These are phyloP conservation scores for Malassezia brasiliensis DNA, from an alignment of 1,284 basidiomycete species.

Conservation along the genomic window DNA sequence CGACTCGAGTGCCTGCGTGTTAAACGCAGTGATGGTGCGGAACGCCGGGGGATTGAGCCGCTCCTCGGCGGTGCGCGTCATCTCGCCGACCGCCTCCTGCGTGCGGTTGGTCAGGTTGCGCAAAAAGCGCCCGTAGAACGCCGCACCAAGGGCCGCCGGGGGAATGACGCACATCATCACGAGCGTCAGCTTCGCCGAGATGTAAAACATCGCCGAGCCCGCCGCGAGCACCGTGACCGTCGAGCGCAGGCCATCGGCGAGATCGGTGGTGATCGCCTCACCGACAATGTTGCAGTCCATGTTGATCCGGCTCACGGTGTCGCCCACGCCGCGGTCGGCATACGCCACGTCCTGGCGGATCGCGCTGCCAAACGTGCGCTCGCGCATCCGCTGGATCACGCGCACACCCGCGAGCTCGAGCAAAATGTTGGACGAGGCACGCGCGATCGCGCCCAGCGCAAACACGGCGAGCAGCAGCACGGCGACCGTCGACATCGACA, in stretches of 20 bases:
- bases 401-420: slow-evolving; percentile 70
- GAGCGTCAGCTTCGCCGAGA: slow-evolving; percentile 77
- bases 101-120: slow-evolving; percentile 82
- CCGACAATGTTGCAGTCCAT: slow-evolving; percentile 90
- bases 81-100: slow-evolving; percentile 85
- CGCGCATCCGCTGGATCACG: slow-evolving; percentile 78
- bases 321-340: slow-evolving; percentile 84
- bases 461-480: slow-evolving; percentile 67
- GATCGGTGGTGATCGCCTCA: slow-evolving; percentile 60
- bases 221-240: slow-evolving; percentile 35
- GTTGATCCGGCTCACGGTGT: slow-evolving; percentile 81
- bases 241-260: slow-evolving; percentile 38
- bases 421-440: slow-evolving; percentile 82
- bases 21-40: slow-evolving; percentile 84
- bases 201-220: slow-evolving; percentile 93
- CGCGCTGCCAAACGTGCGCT: slow-evolving; percentile 69
- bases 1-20: slow-evolving; percentile 63
- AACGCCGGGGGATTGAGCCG: slow-evolving; percentile 68
- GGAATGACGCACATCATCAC: slow-evolving; percentile 91
- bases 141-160: slow-evolving; percentile 86
- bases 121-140: slow-evolving; percentile 89
- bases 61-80: slow-evolving; percentile 80
- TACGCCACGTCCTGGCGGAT: slow-evolving; percentile 68
- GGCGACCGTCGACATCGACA: slow-evolving; percentile 73
- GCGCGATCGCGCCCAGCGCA: slow-evolving; percentile 74